Evolutionary conservation across 768 basidiomycete genomes (phyloP), one percentile per base, ranked within the genome.

Genomic region (Russula sp.): DNA sequence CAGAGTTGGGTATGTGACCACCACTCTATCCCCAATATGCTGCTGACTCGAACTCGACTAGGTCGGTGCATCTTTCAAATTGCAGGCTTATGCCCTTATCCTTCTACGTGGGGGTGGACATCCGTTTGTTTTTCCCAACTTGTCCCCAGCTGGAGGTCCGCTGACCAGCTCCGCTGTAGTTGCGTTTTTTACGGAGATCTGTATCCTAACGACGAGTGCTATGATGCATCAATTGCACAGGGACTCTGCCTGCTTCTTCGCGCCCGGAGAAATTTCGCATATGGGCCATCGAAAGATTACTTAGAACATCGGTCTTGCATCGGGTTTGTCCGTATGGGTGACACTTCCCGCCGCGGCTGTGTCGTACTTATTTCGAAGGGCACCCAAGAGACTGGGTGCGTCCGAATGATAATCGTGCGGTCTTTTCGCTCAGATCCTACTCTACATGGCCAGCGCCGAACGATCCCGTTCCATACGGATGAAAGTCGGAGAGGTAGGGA

Each of bases 161-260:
- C 51, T 61, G 47, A 47, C 55, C 22, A 42, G 39, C 35, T n/a
- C 27, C 18, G 1, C 39, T 50, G 39, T 57, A 93, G 91, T 45
- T 94, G 91, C 68, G 84, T 91, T n/a, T 94, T 92, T 72, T 92
- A 91, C 65, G 91, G 89, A 6, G 91, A 93, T 72, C 69, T 92
- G 16, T 91, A 89, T 68, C 87, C 84, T 0, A 88, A 89, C 68
- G 67, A 74, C 47, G 87, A 88, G 71, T 84, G 86, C 64, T 89
- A 84, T 70, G 78, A 85, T 65, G 79, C 79, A 63, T 70, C 71
- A 16, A 78, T 80, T 8, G 79, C 86, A 9, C 71, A 70, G 37
- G 81, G 81, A 50, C 77, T 93, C 54, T 76, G 70, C 51, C 69
- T 77, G 27, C 73, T 94, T 51, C 80, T 93, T 20, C 72, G 78